Base-by-base conservation (phyloP, 805 yeast species). In the Cyberlindnera nakhonratchasimensis region DNA sequence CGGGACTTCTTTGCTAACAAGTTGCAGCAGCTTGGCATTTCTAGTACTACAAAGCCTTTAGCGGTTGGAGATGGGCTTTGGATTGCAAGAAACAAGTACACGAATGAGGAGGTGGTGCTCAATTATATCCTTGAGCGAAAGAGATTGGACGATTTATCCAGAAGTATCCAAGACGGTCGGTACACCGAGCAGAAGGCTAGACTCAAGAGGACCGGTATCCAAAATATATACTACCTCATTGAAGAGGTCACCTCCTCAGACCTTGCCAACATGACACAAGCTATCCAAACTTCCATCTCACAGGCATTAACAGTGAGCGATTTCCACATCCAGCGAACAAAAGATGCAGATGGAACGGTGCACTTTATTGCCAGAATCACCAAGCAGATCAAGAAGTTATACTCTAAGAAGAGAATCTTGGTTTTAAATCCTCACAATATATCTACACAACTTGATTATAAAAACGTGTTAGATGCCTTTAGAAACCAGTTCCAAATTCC, bases 111-210 rank as follows among this genome's bases (percentile, higher is more conserved):
- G 41, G 87, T 81, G 5, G 82, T 86, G 1, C 63, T 93, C 14
- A 85, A 91, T 58, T 81, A 78, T 47, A 83, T 93, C n/a, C 74
- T 91, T 34, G 99, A 93, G 65, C 71, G 99, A 29, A 93, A 93
- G 63, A 67, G 96, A 42, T 63, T 90, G 33, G 95, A 87, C 57
- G 99, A 93, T 69, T 72, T 93, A 54, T 84, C 84, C 0, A 57
- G 70, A 25, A 86, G 96, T 39, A 88, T 93, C 34, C 74, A 75
- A 46, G 99, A 93, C 63, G 96, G 96, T 2, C 66, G 99, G 37
- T 89, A 84, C 55, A 70, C 72, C 41, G 99, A 93, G 59, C 99
- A 93, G 59, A 90, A 91, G 57, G 65, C 72, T 14, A 72, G 99
- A 40, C 67, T 93, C 43, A 72, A 72, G 38, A 75, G 81, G 59